Conservation (phyloP, 176 grass and related monocot genomes). For the Miscanthus lutarioriparius region DNA sequence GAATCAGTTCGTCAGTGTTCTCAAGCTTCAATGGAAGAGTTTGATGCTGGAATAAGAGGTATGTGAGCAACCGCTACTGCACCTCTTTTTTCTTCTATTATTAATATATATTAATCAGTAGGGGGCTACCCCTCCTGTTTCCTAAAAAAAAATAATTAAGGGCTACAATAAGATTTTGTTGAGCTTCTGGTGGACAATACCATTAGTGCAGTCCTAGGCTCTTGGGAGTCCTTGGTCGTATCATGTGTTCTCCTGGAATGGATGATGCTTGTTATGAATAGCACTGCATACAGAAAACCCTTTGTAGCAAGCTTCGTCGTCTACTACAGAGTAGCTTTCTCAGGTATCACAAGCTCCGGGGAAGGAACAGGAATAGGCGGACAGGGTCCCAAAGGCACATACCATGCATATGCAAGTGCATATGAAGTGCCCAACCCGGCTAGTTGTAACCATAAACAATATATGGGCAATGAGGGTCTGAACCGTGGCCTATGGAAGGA, state of each 20-base stretch:
- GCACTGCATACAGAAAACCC: no score
- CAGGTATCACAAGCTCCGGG: no score
- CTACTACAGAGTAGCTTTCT: no score
- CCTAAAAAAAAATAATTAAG: background rate
- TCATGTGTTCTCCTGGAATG: background rate
- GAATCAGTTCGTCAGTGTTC: conserved; percentile 55
- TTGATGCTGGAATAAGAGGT: conserved; percentile 67
- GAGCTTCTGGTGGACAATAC: conserved; percentile 1
- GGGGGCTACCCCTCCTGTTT: background rate
- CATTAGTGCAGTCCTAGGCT: background rate
- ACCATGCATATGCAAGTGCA: no score
- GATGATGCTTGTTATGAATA: background rate
- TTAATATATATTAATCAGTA: background rate
- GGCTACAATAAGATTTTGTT: conserved; percentile 1
- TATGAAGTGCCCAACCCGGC: no score
- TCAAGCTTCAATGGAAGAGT: conserved; percentile 49
- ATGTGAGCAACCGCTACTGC: background rate
- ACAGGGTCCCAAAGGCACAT: no score
- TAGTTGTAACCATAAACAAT: no score
- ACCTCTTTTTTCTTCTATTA: background rate
- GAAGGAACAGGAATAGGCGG: no score
- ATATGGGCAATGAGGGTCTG: no score
- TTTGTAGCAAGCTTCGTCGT: no score
- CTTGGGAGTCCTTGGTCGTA: background rate
- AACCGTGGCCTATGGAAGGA: no score